Percentiles rank a stretch among this genome's conserved stretches.
Conservation (phyloP, 2,329 filamentous ascomycete species). For the Aspergillus eucalypticola region DNA sequence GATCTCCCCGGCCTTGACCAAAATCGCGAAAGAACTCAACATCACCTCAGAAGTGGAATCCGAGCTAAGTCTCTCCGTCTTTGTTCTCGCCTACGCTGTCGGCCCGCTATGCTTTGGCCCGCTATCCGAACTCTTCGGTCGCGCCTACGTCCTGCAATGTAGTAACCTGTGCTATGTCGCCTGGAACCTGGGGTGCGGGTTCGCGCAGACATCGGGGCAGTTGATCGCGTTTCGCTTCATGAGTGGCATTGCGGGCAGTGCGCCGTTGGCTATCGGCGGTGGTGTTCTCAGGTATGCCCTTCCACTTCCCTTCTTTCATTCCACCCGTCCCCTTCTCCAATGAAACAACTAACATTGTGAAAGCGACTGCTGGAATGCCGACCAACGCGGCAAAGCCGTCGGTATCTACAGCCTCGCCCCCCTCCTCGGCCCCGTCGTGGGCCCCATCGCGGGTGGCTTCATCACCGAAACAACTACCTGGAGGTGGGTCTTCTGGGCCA, state of each 20-base stretch:
- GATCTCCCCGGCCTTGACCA: constrained; percentile 52
- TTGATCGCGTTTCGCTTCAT: constrained; percentile 57
- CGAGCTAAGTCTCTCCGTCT: constrained; percentile 55
- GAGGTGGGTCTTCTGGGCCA: constrained; percentile 57
- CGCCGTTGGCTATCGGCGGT: constrained; percentile 12
- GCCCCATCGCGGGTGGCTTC: not conserved
- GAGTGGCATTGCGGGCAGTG: constrained; percentile 60
- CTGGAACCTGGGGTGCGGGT: constrained; percentile 19
- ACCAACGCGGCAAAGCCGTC: not conserved
- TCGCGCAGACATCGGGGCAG: constrained; percentile 42
- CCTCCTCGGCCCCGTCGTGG: not conserved
- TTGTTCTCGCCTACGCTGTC: constrained; percentile 54
- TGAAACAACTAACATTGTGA: not conserved
- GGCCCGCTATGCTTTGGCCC: constrained; percentile 18
- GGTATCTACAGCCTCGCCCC: not conserved
- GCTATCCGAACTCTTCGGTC: constrained; percentile 19
- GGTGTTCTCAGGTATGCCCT: constrained; percentile 48
- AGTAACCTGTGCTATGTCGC: constrained; percentile 19
- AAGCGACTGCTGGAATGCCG: not conserved
- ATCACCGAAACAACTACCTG: not conserved
- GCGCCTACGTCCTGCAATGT: constrained; percentile 13
- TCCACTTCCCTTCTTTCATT: not conserved
- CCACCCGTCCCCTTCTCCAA: no score
- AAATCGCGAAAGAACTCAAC: constrained; percentile 54
- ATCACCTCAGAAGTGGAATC: constrained; percentile 48